phyloP scores from a whole-genome alignment of 805 yeast species.

The Tetrapisispora pingtungensis region DNA sequence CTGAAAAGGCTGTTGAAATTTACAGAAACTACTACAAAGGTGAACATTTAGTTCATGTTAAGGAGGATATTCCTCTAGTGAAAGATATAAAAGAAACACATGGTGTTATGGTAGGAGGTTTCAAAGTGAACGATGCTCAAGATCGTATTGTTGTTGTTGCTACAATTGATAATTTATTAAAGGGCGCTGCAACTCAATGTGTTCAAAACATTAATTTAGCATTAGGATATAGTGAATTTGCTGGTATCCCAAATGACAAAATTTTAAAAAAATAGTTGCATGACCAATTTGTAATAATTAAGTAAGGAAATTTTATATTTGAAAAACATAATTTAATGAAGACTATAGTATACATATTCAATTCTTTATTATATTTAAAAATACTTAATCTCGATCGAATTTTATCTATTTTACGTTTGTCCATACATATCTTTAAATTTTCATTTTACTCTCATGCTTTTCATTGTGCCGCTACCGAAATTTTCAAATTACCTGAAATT shows the following conservation, averaged over 20 bases:
- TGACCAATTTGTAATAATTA: too few relatives aligned
- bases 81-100: slow-evolving; percentile 88
- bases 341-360: too few relatives aligned
- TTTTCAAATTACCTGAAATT: not conserved
- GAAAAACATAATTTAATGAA: too few relatives aligned
- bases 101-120: slow-evolving; percentile 92
- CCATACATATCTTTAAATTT: too few relatives aligned
- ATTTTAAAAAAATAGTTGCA: slow-evolving; percentile 24
- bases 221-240: slow-evolving; percentile 85
- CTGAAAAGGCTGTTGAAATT: slow-evolving; percentile 63
- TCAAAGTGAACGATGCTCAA: slow-evolving; percentile 80
- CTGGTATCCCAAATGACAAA: slow-evolving; percentile 77
- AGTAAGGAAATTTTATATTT: too few relatives aligned
- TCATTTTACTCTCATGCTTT: not conserved
- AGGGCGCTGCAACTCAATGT: slow-evolving; percentile 99
- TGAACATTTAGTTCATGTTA: slow-evolving; percentile 74
- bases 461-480: not conserved
- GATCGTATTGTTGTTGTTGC: slow-evolving; percentile 91
- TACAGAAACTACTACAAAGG: slow-evolving; percentile 83
- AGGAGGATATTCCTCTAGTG: slow-evolving; percentile 90
- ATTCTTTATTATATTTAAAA: too few relatives aligned
- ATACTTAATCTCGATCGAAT: not conserved
- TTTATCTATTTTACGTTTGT: too few relatives aligned
- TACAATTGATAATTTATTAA: slow-evolving; percentile 87
- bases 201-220: slow-evolving; percentile 90